phyloP scores from a whole-genome alignment of 495 filamentous ascomycete species.

The Talaromyces trachyspermus region DNA sequence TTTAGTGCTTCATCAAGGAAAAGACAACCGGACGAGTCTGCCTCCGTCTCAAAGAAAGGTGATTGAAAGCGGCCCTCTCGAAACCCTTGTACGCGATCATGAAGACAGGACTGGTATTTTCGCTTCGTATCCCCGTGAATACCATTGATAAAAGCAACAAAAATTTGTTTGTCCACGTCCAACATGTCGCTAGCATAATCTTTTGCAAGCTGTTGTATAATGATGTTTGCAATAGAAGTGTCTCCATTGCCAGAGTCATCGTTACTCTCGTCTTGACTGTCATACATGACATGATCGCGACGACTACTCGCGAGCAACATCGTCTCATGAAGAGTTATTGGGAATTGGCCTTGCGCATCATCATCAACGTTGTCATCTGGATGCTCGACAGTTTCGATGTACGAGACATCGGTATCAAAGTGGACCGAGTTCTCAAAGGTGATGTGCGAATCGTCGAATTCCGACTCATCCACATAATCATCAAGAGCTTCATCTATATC shows the following conservation, averaged over 20 bases:
- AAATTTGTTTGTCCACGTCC: conserved; percentile 34
- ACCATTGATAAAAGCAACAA: conserved; percentile 40
- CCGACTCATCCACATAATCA: conserved; percentile 24
- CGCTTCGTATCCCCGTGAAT: conserved; percentile 30
- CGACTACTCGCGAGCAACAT: conserved; percentile 30
- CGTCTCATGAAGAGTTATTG: conserved; percentile 40
- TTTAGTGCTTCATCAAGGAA: conserved; percentile 31
- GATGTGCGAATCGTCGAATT: conserved; percentile 35
- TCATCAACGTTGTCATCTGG: conserved; percentile 19
- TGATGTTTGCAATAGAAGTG: conserved; percentile 3
- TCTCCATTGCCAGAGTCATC: conserved; percentile 11
- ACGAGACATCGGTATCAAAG: conserved; percentile 30
- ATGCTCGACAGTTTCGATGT: conserved; percentile 27
- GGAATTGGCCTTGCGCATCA: conserved; percentile 12
- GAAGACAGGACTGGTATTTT: conserved; percentile 30
- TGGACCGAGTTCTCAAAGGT: conserved; percentile 32
- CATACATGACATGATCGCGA: conserved; percentile 14
- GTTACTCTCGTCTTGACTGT: conserved; percentile 13
- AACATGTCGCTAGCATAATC: conserved; percentile 34
- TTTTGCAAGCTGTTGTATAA: conserved; percentile 20
- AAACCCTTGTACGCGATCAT: conserved; percentile 29
- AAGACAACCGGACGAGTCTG: conserved; percentile 17
- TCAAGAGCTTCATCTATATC: conserved; percentile 26
- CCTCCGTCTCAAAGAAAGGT: conserved; percentile 31
- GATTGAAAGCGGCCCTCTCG: conserved; percentile 24